Evolutionary conservation across 129 eudicot genomes (phyloP).

Genomic region (Saposhnikovia divaricata): DNA sequence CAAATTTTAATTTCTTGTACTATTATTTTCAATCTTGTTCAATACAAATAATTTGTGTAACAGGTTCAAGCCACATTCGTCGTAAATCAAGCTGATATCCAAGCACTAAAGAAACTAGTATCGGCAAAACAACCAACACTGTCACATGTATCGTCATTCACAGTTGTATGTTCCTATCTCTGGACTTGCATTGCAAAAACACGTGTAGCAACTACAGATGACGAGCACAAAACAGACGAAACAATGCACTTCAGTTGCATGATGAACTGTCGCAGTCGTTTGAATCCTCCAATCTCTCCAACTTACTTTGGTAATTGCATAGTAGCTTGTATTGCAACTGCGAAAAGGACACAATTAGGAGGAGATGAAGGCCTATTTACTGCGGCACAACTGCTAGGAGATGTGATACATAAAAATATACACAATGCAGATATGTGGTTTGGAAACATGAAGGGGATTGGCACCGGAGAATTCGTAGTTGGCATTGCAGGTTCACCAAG

Average conservation of each 20-base stretch:
- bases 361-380: neutral
- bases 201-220: neutral
- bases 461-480: too few species aligned
- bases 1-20: too few species aligned
- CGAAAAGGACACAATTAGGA: neutral
- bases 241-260: neutral
- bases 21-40: neutral
- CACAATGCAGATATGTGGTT: neutral
- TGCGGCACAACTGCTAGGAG: neutral
- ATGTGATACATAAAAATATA: neutral
- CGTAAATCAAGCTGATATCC: too few species aligned
- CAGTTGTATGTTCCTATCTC: neutral
- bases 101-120: too few species aligned
- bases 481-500: conserved; percentile 30
- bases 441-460: too few species aligned
- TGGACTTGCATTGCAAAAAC: conserved; percentile 1
- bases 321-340: neutral
- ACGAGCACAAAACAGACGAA: neutral
- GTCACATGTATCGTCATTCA: neutral
- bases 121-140: neutral
- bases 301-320: neutral
- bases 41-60: too few species aligned
- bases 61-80: too few species aligned
- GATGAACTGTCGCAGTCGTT: neutral
- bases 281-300: neutral